phyloP scores from a whole-genome alignment of 2,329 filamentous ascomycete species.

The Aureobasidium sp. region DNA sequence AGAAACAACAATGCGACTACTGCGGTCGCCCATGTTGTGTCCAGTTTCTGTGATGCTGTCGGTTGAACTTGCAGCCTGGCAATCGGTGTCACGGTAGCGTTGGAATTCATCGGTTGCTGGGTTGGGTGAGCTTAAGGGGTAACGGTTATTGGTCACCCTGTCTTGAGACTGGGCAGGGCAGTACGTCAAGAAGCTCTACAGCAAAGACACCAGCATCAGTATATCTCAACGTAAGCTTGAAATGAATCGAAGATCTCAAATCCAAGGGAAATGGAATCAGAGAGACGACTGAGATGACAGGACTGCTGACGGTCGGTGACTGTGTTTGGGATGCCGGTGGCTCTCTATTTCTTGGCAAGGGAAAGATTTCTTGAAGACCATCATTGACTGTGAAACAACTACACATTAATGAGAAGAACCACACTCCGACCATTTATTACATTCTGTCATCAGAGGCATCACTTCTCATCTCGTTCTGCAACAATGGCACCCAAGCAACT shows the following conservation, averaged over 20 bases:
- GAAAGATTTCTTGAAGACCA: slow-evolving; percentile 3
- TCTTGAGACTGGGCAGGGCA: not conserved
- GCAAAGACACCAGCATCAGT: not conserved
- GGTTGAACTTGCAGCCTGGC: not conserved
- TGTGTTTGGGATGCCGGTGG: not conserved
- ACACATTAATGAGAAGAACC: not conserved
- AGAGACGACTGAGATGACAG: not conserved
- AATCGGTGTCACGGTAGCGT: not conserved
- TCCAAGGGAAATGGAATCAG: too few relatives aligned
- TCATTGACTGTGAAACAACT: not conserved
- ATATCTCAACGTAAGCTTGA: not conserved
- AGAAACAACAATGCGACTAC: not conserved
- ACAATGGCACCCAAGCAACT: slow-evolving; percentile 46
- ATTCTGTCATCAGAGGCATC: not conserved
- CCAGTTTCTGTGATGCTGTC: not conserved
- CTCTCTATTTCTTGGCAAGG: not conserved
- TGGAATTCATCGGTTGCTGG: not conserved
- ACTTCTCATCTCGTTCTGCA: not conserved
- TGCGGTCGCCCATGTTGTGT: not conserved
- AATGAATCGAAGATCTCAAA: not conserved
- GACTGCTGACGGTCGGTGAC: not conserved
- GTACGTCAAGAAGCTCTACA: not conserved
- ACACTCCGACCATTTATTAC: not conserved
- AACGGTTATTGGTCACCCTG: not conserved
- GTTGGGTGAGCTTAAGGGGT: not conserved